Evolutionary conservation across 1,284 basidiomycete genomes (phyloP).

Genomic region (Ceratobasidium theobromae): DNA sequence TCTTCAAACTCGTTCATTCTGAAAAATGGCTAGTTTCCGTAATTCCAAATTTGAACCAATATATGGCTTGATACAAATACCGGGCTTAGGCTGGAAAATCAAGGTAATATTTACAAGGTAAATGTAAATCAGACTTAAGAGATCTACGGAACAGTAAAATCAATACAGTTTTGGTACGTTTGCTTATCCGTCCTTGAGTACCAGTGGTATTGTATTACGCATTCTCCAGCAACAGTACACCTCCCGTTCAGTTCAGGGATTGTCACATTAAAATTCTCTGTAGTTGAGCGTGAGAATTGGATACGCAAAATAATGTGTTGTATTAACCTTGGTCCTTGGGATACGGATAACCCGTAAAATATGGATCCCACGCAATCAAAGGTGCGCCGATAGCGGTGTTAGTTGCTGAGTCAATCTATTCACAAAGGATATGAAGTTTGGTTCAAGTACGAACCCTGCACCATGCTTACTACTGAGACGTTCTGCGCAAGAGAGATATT

Average conservation of each 20-base stretch:
- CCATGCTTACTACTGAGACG: conserved; percentile 10
- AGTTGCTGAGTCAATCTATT: conserved; percentile 5
- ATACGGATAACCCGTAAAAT: conserved; percentile 12
- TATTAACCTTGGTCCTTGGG: conserved; percentile 2
- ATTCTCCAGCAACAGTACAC: conserved; percentile 15
- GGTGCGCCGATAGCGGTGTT: conserved; percentile 1
- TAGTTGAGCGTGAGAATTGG: neutral
- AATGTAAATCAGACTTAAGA: neutral
- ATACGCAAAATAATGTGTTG: neutral
- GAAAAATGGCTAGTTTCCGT: no score
- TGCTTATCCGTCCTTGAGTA: conserved; percentile 3
- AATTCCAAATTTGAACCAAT: no score
- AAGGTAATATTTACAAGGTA: no score
- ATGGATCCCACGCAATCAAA: conserved; percentile 21
- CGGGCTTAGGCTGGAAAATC: no score
- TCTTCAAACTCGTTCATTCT: no score
- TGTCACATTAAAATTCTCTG: conserved; percentile 26
- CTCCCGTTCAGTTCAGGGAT: conserved; percentile 8
- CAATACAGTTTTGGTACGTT: conserved; percentile 20
- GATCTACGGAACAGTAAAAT: conserved; percentile 17
- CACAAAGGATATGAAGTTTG: neutral
- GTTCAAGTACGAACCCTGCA: neutral
- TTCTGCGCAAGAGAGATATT: neutral
- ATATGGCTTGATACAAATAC: no score
- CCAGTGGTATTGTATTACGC: conserved; percentile 23